phyloP scores from a whole-genome alignment of 2,329 filamentous ascomycete species.

The Hypomyces perniciosus region DNA sequence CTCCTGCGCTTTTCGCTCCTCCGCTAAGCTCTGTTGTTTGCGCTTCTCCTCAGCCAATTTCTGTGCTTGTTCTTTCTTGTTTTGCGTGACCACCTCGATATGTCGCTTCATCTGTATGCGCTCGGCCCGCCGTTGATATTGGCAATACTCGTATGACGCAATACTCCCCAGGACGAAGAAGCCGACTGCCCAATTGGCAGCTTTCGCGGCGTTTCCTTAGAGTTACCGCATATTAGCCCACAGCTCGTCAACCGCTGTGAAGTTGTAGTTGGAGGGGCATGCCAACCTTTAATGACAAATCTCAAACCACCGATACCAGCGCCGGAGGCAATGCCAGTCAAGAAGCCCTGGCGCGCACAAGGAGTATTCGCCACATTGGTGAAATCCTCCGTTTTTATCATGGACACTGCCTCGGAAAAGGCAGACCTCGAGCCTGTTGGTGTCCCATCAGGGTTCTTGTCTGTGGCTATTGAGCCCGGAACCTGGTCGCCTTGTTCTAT shows the following conservation, averaged over 20 bases:
- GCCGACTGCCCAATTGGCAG: slow-evolving; percentile 81
- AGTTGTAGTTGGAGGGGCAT: not conserved
- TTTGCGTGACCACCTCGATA: slow-evolving; percentile 58
- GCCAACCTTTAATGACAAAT: slow-evolving; percentile 68
- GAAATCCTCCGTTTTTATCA: slow-evolving; percentile 64
- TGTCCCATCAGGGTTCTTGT: slow-evolving; percentile 11
- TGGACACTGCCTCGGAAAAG: slow-evolving; percentile 56
- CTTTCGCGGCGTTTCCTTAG: slow-evolving; percentile 34
- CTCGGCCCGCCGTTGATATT: slow-evolving; percentile 67
- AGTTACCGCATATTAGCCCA: not conserved
- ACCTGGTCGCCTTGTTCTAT: slow-evolving; percentile 21
- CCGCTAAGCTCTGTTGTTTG: slow-evolving; percentile 26
- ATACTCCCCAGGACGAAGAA: slow-evolving; percentile 66
- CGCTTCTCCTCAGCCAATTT: slow-evolving; percentile 38
- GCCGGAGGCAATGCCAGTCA: slow-evolving; percentile 77
- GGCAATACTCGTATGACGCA: slow-evolving; percentile 77
- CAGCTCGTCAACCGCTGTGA: not conserved
- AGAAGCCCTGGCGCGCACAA: slow-evolving; percentile 74
- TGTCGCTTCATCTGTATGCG: slow-evolving; percentile 77
- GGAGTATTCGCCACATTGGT: slow-evolving; percentile 69
- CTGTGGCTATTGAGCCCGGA: slow-evolving; percentile 6
- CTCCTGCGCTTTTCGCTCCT: slow-evolving; percentile 29
- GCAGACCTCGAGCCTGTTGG: slow-evolving; percentile 19
- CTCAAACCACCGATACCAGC: slow-evolving; percentile 69
- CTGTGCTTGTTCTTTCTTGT: slow-evolving; percentile 42